phyloP scores from a whole-genome alignment of 108 stramenopile genomes.

The Cyclotella baltica region DNA sequence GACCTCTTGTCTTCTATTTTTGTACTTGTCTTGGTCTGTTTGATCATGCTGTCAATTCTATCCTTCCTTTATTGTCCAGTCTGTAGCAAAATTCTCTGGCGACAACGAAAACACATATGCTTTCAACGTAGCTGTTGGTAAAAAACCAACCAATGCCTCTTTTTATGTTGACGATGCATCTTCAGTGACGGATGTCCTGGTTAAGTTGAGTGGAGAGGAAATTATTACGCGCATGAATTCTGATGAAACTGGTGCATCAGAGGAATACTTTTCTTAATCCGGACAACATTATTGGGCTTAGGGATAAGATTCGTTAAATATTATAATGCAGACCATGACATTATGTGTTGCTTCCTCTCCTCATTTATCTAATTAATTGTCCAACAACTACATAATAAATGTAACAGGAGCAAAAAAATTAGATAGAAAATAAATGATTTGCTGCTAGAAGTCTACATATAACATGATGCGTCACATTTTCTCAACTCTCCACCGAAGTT shows the following conservation, averaged over 20 bases:
- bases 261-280: slow-evolving; percentile 42
- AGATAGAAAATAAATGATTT: too few relatives aligned
- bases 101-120: slow-evolving; percentile 70
- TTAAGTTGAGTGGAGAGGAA: slow-evolving; percentile 54
- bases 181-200: slow-evolving; percentile 77
- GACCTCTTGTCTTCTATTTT: slow-evolving; percentile 5
- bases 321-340: too few relatives aligned
- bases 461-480: too few relatives aligned
- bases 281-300: neutral
- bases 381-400: too few relatives aligned
- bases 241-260: slow-evolving; percentile 22
- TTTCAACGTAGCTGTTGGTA: slow-evolving; percentile 87
- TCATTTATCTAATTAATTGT: too few relatives aligned
- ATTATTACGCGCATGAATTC: slow-evolving; percentile 19
- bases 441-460: too few relatives aligned
- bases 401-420: too few relatives aligned
- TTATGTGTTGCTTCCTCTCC: too few relatives aligned
- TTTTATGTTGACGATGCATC: slow-evolving; percentile 84
- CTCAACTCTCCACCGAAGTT: too few relatives aligned
- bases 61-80: slow-evolving; percentile 14
- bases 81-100: slow-evolving; percentile 80
- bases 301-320: neutral
- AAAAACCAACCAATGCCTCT: slow-evolving; percentile 87
- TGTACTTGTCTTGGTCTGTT: neutral
- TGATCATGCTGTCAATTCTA: neutral